Conservation (phyloP, 2,329 filamentous ascomycete genomes). For the Neonectria neomacrospora region DNA sequence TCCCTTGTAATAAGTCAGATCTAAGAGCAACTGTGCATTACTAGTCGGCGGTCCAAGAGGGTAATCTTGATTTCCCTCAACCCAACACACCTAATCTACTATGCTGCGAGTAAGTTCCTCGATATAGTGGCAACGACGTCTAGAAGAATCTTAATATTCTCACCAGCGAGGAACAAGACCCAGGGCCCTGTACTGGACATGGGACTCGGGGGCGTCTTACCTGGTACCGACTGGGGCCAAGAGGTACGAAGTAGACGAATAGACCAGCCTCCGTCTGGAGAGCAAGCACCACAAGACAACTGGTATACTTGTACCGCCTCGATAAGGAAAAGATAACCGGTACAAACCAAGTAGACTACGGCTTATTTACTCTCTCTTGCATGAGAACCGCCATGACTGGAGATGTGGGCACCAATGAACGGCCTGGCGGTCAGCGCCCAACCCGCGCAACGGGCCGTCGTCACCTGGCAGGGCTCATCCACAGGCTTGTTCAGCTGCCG, state of each 20-base stretch:
- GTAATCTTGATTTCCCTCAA: background rate
- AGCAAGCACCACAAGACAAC: background rate
- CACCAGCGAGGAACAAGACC: constrained; percentile 10
- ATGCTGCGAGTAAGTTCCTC: background rate
- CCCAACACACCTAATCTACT: background rate
- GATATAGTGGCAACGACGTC: too few species aligned
- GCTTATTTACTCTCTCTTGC: background rate
- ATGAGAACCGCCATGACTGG: background rate
- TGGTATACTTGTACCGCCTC: background rate
- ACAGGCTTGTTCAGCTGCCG: background rate
- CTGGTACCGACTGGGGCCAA: background rate
- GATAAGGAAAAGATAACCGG: background rate
- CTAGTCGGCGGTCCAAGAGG: background rate
- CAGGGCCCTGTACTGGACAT: constrained; percentile 13
- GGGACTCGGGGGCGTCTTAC: background rate
- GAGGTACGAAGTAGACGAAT: background rate
- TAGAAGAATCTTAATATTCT: too few species aligned
- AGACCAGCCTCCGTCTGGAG: constrained; percentile 5
- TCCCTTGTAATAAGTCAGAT: background rate
- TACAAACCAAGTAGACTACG: too few species aligned
- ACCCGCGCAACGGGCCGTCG: background rate
- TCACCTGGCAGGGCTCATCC: background rate
- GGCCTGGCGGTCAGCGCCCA: background rate
- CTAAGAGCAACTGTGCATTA: too few species aligned
- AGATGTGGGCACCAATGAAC: background rate